These are phyloP conservation scores for Begonia fuchsioides DNA, from an alignment of 306 rosid species.

Conservation along the genomic window DNA sequence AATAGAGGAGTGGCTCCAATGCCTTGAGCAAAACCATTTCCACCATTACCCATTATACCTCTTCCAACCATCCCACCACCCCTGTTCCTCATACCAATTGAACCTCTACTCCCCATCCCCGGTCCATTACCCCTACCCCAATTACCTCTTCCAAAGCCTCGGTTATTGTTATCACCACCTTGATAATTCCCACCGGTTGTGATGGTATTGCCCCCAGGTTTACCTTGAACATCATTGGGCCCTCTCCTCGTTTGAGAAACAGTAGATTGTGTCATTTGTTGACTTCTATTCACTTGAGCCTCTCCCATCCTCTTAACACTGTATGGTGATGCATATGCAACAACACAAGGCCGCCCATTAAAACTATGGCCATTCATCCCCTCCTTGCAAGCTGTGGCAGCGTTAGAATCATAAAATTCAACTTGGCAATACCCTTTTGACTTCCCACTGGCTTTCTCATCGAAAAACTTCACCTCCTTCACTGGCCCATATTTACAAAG, in stretches of 20 bases:
- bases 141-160: constrained; percentile 25
- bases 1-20: constrained; percentile 27
- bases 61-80: constrained; percentile 29
- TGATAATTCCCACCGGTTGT: constrained; percentile 14
- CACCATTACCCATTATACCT: constrained; percentile 21
- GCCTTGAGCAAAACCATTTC: constrained; percentile 31
- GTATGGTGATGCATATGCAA: constrained; percentile 30
- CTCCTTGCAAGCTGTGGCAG: constrained; percentile 34
- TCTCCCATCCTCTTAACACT: constrained; percentile 44
- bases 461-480: constrained; percentile 38
- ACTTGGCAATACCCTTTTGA: constrained; percentile 49
- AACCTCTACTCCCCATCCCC: constrained; percentile 23
- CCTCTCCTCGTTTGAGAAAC: constrained; percentile 22
- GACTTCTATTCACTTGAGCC: constrained; percentile 21
- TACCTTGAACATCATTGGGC: constrained; percentile 22
- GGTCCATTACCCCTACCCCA: constrained; percentile 37
- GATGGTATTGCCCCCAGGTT: constrained; percentile 13
- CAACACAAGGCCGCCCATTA: constrained; percentile 42
- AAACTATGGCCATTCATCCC: constrained; percentile 34
- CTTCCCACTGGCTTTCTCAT: constrained; percentile 41
- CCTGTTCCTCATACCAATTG: constrained; percentile 29
- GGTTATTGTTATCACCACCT: constrained; percentile 23
- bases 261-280: constrained; percentile 18
- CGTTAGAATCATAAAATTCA: constrained; percentile 25
- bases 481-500: constrained; percentile 29